Base-by-base conservation (phyloP, 257 asterid species). In the Ilex asprella region DNA sequence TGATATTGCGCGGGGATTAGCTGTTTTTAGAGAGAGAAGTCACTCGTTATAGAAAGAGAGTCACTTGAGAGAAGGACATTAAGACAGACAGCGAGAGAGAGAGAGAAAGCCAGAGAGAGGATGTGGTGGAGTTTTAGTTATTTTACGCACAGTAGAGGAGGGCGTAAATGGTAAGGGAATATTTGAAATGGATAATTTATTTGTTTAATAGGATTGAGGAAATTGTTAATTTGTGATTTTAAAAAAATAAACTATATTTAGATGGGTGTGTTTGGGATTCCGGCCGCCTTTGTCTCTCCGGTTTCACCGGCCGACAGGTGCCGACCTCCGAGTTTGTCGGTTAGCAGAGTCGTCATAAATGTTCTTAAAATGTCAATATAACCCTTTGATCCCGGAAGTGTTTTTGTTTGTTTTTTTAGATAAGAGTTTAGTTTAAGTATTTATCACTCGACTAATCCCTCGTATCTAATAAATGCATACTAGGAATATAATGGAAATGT, bases 301-400 rank as follows among this genome's bases (percentile, higher is more conserved):
- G 71, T 65, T 60, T 83, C 72, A 47, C 65, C 80, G 89, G 92
- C 88, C 88, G 87, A 87, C 93, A 85, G 58, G 71, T 77, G 96
- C 88, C 87, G 77, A 74, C 89, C 84, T 75, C 79, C 84, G 56
- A 41, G 63, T 83, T 81, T 87, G 87, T 90, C 96, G 93, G 82
- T 59, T 69, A 70, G 78, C 70, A 67, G 76, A 82, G 75, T 82
- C 79, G 74, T 58, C 78, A 60, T 67, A 10, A 49, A 39, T 64
- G n/a, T 52, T 7, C 7, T 32, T 12, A 16, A 35, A 70, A 32
- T 79, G 76, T 61, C 32, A 6, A 67, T 67, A 65, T 74, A 55
- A 52, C 82, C 76, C 8, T 21, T 21, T 21, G 27, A 21, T 21
- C 27, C 27, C 27, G 1, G 41, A 35, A 35, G 7, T 35, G 41